Percentiles rank a stretch among this genome's conserved stretches.
phyloP scores from a whole-genome alignment of 2,329 filamentous ascomycete genomes.

The Aspergillus sp. region DNA sequence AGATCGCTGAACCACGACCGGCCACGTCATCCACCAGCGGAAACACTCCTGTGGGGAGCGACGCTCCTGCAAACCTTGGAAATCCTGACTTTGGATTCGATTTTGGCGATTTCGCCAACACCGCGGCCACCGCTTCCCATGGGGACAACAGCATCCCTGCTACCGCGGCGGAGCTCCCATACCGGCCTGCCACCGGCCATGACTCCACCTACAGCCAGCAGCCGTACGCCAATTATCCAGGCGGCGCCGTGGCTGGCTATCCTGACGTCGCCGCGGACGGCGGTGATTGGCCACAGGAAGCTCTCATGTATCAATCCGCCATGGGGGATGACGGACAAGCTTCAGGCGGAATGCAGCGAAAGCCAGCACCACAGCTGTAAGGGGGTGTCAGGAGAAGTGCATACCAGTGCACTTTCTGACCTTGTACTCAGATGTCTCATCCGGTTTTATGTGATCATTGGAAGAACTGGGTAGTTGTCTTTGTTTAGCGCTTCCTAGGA shows the following conservation, averaged over 20 bases:
- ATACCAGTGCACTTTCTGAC: too few species aligned
- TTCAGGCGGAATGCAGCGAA: not conserved
- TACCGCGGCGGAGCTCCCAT: constrained; percentile 9
- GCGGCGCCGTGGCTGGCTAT: constrained; percentile 12
- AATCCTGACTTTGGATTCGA: constrained; percentile 32
- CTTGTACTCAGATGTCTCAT: too few species aligned
- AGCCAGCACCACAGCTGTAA: not conserved
- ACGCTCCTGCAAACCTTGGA: constrained; percentile 10
- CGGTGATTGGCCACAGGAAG: constrained; percentile 42
- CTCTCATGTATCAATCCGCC: constrained; percentile 37
- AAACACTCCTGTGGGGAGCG: not conserved
- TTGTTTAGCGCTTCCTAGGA: too few species aligned
- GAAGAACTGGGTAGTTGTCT: too few species aligned
- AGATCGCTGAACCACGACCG: constrained; percentile 22
- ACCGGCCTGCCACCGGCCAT: constrained; percentile 10
- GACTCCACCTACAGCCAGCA: constrained; percentile 23
- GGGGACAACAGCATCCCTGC: constrained; percentile 9
- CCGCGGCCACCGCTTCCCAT: constrained; percentile 7
- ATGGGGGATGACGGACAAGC: constrained; percentile 18
- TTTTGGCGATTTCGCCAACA: constrained; percentile 25
- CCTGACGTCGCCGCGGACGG: constrained; percentile 15
- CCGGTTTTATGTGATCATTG: too few species aligned
- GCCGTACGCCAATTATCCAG: constrained; percentile 18
- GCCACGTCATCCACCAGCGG: constrained; percentile 12
- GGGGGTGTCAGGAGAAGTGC: too few species aligned